Percentiles rank a stretch among this genome's conserved stretches.
Evolutionary conservation across 257 asterid species (phyloP).

Genomic region (Solanum sejunctum): DNA sequence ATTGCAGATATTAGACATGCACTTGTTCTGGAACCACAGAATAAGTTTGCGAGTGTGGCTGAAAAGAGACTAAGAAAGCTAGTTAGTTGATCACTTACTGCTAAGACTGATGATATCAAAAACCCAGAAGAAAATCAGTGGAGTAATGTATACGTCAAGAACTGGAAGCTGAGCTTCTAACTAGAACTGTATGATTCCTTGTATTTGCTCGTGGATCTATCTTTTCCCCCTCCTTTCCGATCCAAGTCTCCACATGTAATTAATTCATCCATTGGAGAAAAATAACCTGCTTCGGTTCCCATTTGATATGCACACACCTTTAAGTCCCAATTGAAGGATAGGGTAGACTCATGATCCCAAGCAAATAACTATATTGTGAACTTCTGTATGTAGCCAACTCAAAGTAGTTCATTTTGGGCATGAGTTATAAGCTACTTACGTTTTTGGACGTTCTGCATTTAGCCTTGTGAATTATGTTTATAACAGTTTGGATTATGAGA

Average conservation of each 20-base stretch:
- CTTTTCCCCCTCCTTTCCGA: not conserved
- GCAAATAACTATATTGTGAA: not conserved
- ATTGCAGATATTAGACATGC: slow-evolving; percentile 88
- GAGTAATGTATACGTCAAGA: not conserved
- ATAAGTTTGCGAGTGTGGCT: slow-evolving; percentile 56
- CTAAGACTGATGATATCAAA: not conserved
- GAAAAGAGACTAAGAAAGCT: slow-evolving; percentile 75
- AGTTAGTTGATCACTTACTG: slow-evolving; percentile 15
- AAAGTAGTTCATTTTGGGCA: not conserved
- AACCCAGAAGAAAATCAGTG: not conserved
- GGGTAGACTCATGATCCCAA: not conserved
- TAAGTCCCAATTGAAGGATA: not conserved
- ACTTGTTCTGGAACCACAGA: slow-evolving; percentile 88
- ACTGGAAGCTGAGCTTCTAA: not conserved
- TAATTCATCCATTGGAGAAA: not conserved
- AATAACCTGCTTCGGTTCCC: not conserved
- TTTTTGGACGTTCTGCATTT: not conserved
- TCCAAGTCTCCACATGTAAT: not conserved
- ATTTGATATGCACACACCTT: not conserved
- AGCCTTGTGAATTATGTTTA: not conserved
- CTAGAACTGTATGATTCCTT: not conserved
- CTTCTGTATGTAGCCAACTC: not conserved
- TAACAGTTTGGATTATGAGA: not conserved
- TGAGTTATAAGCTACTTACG: not conserved
- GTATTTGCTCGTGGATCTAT: not conserved